Base-by-base conservation (phyloP, 2,329 filamentous ascomycete species). In the Talaromyces atroroseus region DNA sequence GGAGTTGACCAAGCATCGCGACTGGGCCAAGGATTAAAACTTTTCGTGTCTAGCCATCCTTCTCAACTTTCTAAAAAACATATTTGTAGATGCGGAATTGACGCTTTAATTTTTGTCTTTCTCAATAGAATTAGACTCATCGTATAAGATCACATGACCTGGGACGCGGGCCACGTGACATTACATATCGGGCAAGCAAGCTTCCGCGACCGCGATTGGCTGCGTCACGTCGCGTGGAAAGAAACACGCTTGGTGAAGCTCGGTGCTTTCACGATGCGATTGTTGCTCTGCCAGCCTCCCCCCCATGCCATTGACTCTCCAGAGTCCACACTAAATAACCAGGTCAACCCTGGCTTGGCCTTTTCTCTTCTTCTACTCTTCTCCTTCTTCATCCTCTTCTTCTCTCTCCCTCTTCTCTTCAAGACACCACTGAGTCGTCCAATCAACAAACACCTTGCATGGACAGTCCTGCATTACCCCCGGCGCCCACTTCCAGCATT, bases 201-300 rank as follows among this genome's bases (percentile, higher is more conserved):
- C 50, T 62, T 49, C 59, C 58, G 57, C 54, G 49, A 57, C 56
- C 65, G 67, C 68, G 70, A 70, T 71, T 71, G 68, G 69, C 64
- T 66, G 58, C 63, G 65, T 69, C 68, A 70, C 70, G 71, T 73
- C 71, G 71, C 71, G 71, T 72, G 49, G 49, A 21, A 18, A 20
- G 32, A 40, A 49, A 66, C 67, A 68, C 68, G 68, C 65, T 64
- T 65, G 24, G 23, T 40, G 52, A 52, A 38, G 51, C 40, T 46
- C n/a, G n/a, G n/a, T n/a, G n/a, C n/a, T n/a, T 26, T 26, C 24
- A 26, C 24, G 24, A 26, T 26, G 7, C 24, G 3, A 38, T 20
- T 47, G 23, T 38, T 29, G 34, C 32, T 45, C 60, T 57, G 53
- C 57, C 62, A 60, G 57, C 62, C 62, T 60, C 59, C 50, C 56